These are phyloP conservation scores for Cystobasidium pallidum DNA, from an alignment of 1,284 basidiomycete genomes.

Conservation along the genomic window DNA sequence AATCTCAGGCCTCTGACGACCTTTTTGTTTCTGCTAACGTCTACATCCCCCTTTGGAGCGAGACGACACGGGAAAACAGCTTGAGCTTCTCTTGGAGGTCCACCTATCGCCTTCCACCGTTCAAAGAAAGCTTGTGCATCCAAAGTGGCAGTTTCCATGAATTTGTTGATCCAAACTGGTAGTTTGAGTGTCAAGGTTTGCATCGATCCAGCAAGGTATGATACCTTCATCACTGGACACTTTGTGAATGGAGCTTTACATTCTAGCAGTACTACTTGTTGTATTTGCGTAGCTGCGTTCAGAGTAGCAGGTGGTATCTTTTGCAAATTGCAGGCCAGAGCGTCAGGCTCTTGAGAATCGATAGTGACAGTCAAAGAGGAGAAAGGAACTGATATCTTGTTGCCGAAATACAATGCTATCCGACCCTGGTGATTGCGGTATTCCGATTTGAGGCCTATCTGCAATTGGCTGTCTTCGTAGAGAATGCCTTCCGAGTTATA, in stretches of 20 bases:
- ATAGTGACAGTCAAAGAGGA: constrained; percentile 85
- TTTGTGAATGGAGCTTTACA: constrained; percentile 83
- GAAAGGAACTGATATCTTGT: constrained; percentile 80
- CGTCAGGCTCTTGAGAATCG: constrained; percentile 67
- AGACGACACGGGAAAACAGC: constrained; percentile 79
- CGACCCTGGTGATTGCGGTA: constrained; percentile 92
- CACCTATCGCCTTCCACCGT: constrained; percentile 95
- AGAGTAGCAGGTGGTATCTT: constrained; percentile 82
- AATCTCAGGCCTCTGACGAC: constrained; percentile 77
- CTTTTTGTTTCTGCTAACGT: constrained; percentile 71
- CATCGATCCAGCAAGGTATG: constrained; percentile 88
- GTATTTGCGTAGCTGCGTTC: constrained; percentile 79
- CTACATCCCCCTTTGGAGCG: constrained; percentile 69
- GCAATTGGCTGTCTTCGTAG: constrained; percentile 92
- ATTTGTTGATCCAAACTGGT: constrained; percentile 86
- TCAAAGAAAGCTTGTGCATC: constrained; percentile 88
- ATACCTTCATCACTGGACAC: constrained; percentile 77
- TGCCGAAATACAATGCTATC: constrained; percentile 90
- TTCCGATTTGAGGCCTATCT: constrained; percentile 93
- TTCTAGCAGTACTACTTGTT: constrained; percentile 90
- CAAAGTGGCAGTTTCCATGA: constrained; percentile 88
- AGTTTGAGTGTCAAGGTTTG: constrained; percentile 82
- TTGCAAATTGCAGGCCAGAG: constrained; percentile 77
- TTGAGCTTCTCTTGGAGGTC: constrained; percentile 88
- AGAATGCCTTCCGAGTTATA: constrained; percentile 84